Evolutionary conservation across 805 yeast species (phyloP), one percentile per base, ranked within the genome.

Genomic region (Lipomyces yamadae): DNA sequence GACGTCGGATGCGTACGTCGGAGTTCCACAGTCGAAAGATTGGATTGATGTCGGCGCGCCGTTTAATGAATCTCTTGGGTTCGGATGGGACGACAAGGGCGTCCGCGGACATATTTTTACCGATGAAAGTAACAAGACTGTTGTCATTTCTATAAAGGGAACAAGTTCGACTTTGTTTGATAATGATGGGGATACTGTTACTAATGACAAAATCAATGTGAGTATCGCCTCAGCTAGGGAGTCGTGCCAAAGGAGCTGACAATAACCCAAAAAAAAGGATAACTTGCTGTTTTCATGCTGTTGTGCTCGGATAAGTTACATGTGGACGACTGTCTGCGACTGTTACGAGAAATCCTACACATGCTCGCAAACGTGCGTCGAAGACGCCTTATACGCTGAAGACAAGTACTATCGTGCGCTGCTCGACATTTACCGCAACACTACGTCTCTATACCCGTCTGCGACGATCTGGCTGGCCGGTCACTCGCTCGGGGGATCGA

Each of bases 281-380:
- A 95, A 95, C 75, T 76, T 95, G 65, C 78, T 95, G 42, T 95
- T 95, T 76, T 90, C 96, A 11, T 95, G 99, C 77, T 95, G 99
- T 77, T 95, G 99, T 79, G 99, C 97, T 0, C 84, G 99, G 52
- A 89, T 95, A 1, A 86, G 95, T 45, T 94, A 94, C 72, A 79
- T 93, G 78, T 95, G 99, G 99, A 86, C 89, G 10, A 91, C 99
- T 0, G 98, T 93, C 0, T 95, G 99, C 78, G 98, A 92, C 77
- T 95, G 99, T 76, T 95, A 90, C 76, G 86, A 88, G 70, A 81
- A 80, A 37, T 85, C 96, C 0, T 91, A 91, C 77, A 91, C 95
- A 0, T 95, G 99, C 79, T 88, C 92, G 77, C 96, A 92, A 77
- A 84, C 84, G 64, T 95, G 99, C 75, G 79, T 95, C 32, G 99